Evolutionary conservation across 306 rosid genomes (phyloP).

Genomic region (Citrullus mucosospermus): DNA sequence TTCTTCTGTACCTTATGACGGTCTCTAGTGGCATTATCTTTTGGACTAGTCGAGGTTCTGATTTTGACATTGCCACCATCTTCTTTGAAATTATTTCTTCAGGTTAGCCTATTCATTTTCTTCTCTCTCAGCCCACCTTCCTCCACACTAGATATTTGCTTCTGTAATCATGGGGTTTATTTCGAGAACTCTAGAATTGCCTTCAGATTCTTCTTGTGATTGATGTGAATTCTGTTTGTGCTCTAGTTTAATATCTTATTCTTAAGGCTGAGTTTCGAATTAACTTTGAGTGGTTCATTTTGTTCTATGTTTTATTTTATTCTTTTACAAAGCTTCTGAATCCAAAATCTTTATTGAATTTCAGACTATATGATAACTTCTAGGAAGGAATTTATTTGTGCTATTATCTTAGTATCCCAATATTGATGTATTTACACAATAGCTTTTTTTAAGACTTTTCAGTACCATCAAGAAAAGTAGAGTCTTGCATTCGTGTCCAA

Average conservation of each 20-base stretch:
- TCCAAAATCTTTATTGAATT: not conserved
- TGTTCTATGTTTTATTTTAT: not conserved
- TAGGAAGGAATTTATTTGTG: not conserved
- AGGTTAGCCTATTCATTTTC: not conserved
- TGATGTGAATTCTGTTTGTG: not conserved
- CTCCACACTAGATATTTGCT: not conserved
- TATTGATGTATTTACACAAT: too few species aligned
- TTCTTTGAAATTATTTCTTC: constrained; percentile 5
- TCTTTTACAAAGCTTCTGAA: not conserved
- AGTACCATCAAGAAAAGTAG: too few species aligned
- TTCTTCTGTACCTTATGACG: constrained; percentile 9
- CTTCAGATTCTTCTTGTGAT: not conserved
- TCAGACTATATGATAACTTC: not conserved
- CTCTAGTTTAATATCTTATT: not conserved
- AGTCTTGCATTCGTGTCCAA: not conserved
- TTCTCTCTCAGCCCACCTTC: not conserved
- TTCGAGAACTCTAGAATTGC: not conserved
- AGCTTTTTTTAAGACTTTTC: too few species aligned
- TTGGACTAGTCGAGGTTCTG: constrained; percentile 14
- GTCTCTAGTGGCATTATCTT: constrained; percentile 7
- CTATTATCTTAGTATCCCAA: too few species aligned
- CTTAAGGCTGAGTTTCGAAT: not conserved
- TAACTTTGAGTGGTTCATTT: not conserved
- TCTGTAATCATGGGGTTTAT: not conserved
- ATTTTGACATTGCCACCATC: constrained; percentile 6